Evolutionary conservation across 1,284 basidiomycete species (phyloP), one percentile per base, ranked within the genome.

Genomic region (Ceratobasidium sp.): DNA sequence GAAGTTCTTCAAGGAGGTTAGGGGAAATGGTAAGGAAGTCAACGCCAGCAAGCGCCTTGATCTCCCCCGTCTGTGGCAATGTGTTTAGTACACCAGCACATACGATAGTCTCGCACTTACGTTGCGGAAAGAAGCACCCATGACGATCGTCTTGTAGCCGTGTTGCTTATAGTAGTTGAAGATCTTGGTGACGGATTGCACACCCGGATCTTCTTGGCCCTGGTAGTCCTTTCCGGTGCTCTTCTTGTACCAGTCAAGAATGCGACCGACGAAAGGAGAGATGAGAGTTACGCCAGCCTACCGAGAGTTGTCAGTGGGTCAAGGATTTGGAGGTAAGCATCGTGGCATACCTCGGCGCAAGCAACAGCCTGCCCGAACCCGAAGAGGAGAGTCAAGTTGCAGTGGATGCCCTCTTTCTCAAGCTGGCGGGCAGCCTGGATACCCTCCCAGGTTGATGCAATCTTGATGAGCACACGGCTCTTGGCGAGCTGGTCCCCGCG

Each of bases 151-250:
- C 77, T 95, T 94, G 87, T 98, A 98, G 73, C 87, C 86, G 82
- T 99, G 86, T 80, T 97, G 94, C 85, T 99, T 99, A 88, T 98
- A 99, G 85, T 98, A 98, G 85, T 94, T 92, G 88, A 90, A 99
- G 83, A 98, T 99, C 80, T 86, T 90, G 84, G 91, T 89, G 72
- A 99, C 96, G 46, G 93, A 96, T 78, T 87, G 79, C 74, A 99
- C 96, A 84, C 96, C 96, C n/a, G 96, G 96, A 84, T 99, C 96
- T 60, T 88, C 86, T 70, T 91, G 90, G 69, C 91, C 91, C 73
- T 88, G 85, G 83, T 93, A 97, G 77, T 82, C 84, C 82, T 90
- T 87, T 68, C 93, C 92, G 62, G 73, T 92, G 74, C 80, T 77
- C 81, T 93, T 92, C 87, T 97, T 97, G 88, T 96, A 87, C 93